Evolutionary conservation across 2,329 filamentous ascomycete species (phyloP).

Genomic region (Sarocladium brachiariae): DNA sequence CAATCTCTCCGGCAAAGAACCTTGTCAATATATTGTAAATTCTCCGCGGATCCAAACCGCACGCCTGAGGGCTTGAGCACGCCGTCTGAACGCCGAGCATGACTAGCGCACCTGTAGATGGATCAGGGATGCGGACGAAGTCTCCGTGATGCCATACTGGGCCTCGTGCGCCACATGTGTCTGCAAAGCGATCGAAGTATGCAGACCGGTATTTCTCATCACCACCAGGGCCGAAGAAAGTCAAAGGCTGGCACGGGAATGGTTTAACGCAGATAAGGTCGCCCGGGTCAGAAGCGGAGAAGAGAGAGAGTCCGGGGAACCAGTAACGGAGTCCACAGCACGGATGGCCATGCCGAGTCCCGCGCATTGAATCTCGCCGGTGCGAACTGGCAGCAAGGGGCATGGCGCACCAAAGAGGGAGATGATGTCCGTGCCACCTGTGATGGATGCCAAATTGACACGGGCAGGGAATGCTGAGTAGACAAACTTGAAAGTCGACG

Average conservation of each 20-base stretch:
- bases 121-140: constrained; percentile 65
- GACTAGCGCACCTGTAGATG: constrained; percentile 66
- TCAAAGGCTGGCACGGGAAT: constrained; percentile 86
- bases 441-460: constrained; percentile 90
- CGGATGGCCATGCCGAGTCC: constrained; percentile 73
- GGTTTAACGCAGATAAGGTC: constrained; percentile 82
- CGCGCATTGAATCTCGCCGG: constrained; percentile 70
- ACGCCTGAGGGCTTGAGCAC: constrained; percentile 90
- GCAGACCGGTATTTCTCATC: constrained; percentile 71
- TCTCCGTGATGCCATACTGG: constrained; percentile 89
- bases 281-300: constrained; percentile 59
- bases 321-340: constrained; percentile 51
- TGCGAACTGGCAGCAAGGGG: constrained; percentile 63
- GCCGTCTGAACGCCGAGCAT: constrained; percentile 90
- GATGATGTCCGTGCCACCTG: constrained; percentile 93
- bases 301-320: constrained; percentile 26
- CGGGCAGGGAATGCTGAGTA: constrained; percentile 72
- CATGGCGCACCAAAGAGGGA: constrained; percentile 87
- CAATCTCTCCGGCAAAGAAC: constrained; percentile 70
- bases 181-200: constrained; percentile 80
- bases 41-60: constrained; percentile 85
- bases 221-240: constrained; percentile 66
- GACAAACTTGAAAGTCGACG: constrained; percentile 86
- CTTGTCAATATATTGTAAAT: constrained; percentile 92
- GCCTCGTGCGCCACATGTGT: constrained; percentile 29